These are phyloP conservation scores for Corymbia calophylla DNA, from an alignment of 441 rosid species.

Conservation along the genomic window DNA sequence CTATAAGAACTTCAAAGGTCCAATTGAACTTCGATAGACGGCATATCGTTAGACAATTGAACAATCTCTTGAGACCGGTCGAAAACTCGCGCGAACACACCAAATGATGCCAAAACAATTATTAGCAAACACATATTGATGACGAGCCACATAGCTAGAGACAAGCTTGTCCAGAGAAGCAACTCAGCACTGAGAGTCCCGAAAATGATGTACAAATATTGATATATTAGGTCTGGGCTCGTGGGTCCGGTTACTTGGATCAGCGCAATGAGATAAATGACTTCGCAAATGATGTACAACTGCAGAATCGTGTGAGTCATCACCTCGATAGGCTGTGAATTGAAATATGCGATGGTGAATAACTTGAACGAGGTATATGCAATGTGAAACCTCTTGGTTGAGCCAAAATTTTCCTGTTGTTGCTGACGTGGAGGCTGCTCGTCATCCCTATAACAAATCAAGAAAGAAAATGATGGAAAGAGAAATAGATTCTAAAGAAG, in stretches of 20 bases:
- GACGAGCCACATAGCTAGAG: no score
- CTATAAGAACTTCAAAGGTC: no score
- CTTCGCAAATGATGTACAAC: no score
- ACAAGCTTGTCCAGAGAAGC: no score
- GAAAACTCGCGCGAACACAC: accelerated
- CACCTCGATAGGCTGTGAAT: accelerated
- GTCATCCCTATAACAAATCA: accelerated
- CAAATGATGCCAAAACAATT: accelerated
- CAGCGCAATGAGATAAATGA: accelerated
- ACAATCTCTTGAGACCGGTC: accelerated
- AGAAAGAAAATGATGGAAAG: not conserved
- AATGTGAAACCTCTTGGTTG: accelerated
- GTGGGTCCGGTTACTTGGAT: accelerated
- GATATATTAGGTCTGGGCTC: accelerated
- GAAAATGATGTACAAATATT: no score
- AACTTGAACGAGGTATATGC: accelerated
- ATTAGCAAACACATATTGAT: no score
- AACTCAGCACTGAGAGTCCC: accelerated
- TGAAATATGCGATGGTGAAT: accelerated
- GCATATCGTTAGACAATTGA: accelerated
- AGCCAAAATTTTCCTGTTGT: not conserved
- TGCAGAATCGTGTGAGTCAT: accelerated
- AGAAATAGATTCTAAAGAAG: not conserved
- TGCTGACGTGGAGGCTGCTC: accelerated
- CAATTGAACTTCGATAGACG: accelerated